Base-by-base conservation (phyloP, 805 yeast species). In the Schwanniomyces vanrijiae region DNA sequence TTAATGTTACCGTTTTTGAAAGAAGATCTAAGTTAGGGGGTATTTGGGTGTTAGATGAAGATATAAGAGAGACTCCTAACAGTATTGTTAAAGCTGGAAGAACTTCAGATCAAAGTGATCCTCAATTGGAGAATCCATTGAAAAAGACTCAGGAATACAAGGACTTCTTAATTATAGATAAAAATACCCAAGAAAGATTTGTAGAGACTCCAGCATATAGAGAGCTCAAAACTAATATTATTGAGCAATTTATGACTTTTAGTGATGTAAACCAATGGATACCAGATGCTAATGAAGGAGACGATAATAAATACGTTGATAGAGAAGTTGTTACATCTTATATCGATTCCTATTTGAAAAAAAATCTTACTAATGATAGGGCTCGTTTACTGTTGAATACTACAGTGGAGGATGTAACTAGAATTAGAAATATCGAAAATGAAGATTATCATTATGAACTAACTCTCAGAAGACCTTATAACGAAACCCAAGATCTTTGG, bases 231-330 rank as follows among this genome's bases (percentile, higher is more conserved):
- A 74, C 81, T 7, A 76, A 76, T 44, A 64, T 76, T 28, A 69
- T 73, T 4, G 79, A 76, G 50, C 62, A 58, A 13, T 46, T 74
- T 46, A 76, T 76, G 81, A 73, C 81, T 0, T 76, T 55, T 40
- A 66, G 75, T 42, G 80, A 76, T 51, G 54, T 53, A 7, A 66
- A 62, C 42, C 44, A 50, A 22, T 76, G 80, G 78, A 54, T 53
- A 14, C 60, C 58, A 1, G 56, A 50, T 2, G 49, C 49, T 18
- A n/a, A 10, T 20, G 53, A 52, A 16, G 55, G 56, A 4, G 63
- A 56, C 11, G 54, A 60, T 3, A 49, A 55, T 14, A 51, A 53
- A 16, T 65, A 61, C 40, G 73, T 65, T 7, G 60, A 59, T 22
- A 62, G 71, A 3, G 48, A 40, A 3, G 50, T 51, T 1, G 71